Percentiles rank a stretch among this genome's conserved stretches.
Conservation (phyloP, 106 monocot genomes). For the Phalaenopsis equestris region DNA sequence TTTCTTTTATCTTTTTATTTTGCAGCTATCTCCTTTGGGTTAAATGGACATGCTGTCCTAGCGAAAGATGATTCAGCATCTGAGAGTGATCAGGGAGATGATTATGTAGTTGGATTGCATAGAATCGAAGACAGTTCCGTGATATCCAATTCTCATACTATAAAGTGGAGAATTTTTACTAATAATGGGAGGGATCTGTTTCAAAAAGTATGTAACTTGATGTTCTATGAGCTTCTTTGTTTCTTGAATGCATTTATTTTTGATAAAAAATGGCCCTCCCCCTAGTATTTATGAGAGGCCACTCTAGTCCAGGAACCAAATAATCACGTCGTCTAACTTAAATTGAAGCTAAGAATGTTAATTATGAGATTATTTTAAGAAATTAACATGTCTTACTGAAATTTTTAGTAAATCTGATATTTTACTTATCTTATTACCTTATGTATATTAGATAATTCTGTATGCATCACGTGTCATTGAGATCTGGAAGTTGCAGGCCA, state of each 20-base stretch:
- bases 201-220: constrained; percentile 39
- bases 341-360: too few relatives aligned
- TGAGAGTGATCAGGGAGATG: constrained; percentile 33
- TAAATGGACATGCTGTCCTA: constrained; percentile 19
- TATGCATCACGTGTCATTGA: too few relatives aligned
- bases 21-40: constrained; percentile 51
- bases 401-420: too few relatives aligned
- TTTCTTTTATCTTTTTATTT: background rate
- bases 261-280: too few relatives aligned
- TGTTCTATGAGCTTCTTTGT: background rate
- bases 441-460: too few relatives aligned
- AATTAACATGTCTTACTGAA: too few relatives aligned
- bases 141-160: constrained; percentile 73
- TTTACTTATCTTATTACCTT: too few relatives aligned
- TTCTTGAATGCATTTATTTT: background rate
- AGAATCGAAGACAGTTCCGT: constrained; percentile 85
- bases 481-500: too few relatives aligned
- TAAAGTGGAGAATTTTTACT: constrained; percentile 91
- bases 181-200: constrained; percentile 68
- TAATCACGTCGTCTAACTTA: too few relatives aligned
- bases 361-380: too few relatives aligned
- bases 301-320: too few relatives aligned
- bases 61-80: constrained; percentile 42
- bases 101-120: constrained; percentile 36
- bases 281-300: too few relatives aligned